These are phyloP conservation scores for Paecilomyces dactylethromorphus DNA, from an alignment of 2,329 filamentous ascomycete species.

Conservation along the genomic window DNA sequence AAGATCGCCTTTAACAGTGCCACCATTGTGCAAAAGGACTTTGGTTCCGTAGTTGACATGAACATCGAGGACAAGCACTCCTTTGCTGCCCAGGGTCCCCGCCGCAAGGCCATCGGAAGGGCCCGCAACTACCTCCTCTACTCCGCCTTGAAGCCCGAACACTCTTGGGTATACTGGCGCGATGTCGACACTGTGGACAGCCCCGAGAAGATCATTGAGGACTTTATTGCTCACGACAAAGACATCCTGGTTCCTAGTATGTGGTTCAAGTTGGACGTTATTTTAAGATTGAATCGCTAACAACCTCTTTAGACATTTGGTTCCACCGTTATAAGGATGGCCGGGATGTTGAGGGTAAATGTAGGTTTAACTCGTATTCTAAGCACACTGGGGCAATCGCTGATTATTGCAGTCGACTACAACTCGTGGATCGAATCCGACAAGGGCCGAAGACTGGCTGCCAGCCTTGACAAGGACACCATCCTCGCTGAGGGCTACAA, in stretches of 20 bases:
- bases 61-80: constrained; percentile 75
- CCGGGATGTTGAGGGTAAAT: constrained; percentile 87
- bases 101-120: constrained; percentile 81
- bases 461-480: constrained; percentile 67
- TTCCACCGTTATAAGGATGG: constrained; percentile 82
- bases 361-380: constrained; percentile 47
- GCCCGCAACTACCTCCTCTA: constrained; percentile 89
- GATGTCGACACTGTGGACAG: constrained; percentile 95
- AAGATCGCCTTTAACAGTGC: constrained; percentile 80
- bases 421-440: constrained; percentile 98
- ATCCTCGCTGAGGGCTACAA: constrained; percentile 93
- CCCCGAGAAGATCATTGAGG: constrained; percentile 79
- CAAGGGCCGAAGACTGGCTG: constrained; percentile 68
- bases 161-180: constrained; percentile 98
- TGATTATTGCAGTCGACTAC: constrained; percentile 68
- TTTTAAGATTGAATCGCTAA: constrained; percentile 9
- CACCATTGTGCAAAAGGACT: constrained; percentile 85
- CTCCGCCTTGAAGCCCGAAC: constrained; percentile 79
- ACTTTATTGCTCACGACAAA: constrained; percentile 88
- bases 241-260: constrained; percentile 93
- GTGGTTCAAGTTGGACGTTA: constrained; percentile 27
- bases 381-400: constrained; percentile 5
- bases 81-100: constrained; percentile 80
- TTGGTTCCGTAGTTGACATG: constrained; percentile 69
- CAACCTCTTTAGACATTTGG: constrained; percentile 68